Evolutionary conservation across 1,139 yeast species (phyloP).

Genomic region (Waltiozyma sp.): DNA sequence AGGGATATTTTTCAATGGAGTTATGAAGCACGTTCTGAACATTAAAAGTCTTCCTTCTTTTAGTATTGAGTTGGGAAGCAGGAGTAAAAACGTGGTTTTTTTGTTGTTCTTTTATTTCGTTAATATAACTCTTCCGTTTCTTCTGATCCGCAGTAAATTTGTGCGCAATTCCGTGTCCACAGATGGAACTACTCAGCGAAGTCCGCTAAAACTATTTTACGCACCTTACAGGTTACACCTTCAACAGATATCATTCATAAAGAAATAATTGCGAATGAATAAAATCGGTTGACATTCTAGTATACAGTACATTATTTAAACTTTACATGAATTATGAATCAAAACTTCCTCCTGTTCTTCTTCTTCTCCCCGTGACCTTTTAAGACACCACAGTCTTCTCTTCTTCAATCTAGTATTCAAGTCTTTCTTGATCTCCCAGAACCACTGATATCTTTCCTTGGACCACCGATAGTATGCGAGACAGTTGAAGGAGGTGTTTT

Average conservation of each 20-base stretch:
- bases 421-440: background rate
- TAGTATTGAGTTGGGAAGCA: background rate
- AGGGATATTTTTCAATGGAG: background rate
- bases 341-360: background rate
- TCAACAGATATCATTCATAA: background rate
- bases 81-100: background rate
- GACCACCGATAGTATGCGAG: background rate
- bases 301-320: background rate
- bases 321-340: background rate
- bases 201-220: background rate
- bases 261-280: too few relatives aligned
- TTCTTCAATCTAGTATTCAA: background rate
- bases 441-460: background rate
- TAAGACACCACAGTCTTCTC: background rate
- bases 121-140: too few relatives aligned
- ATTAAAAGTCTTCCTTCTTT: background rate
- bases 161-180: background rate
- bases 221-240: background rate
- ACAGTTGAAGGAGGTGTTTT: constrained; percentile 14
- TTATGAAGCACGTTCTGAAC: background rate
- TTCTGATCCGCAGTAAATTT: too few relatives aligned
- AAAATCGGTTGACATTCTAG: background rate
- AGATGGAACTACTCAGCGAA: background rate
- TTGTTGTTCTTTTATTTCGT: background rate
- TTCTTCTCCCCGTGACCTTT: background rate